Conservation (phyloP, 2,329 filamentous ascomycete genomes). For the Alternaria sp. region DNA sequence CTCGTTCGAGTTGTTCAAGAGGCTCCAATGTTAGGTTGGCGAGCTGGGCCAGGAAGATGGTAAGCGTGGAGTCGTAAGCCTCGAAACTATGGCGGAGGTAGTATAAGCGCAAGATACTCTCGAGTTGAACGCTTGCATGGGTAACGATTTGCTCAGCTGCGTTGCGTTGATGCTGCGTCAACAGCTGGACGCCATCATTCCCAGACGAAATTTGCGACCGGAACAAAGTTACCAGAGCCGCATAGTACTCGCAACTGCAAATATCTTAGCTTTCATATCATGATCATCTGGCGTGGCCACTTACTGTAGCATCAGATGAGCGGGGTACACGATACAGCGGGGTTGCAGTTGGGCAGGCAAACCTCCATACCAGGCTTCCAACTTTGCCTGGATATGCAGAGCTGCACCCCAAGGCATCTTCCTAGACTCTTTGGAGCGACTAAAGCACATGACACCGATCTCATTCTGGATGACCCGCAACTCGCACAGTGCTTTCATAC, state of each 20-base stretch:
- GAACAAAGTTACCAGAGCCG: constrained; percentile 4
- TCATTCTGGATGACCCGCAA: constrained; percentile 18
- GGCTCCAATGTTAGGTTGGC: constrained; percentile 8
- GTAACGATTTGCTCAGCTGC: background rate
- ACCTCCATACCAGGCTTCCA: constrained; percentile 12
- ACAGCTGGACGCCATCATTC: background rate
- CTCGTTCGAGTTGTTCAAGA: constrained; percentile 1
- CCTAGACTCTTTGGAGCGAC: background rate
- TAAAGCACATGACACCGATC: constrained; percentile 6
- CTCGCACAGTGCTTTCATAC: constrained; percentile 12
- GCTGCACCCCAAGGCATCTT: constrained; percentile 10
- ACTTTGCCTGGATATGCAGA: constrained; percentile 1
- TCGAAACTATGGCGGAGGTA: constrained; percentile 16
- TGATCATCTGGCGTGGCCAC: background rate
- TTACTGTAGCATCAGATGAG: constrained; percentile 20
- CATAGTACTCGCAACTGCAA: background rate
- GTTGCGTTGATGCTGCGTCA: background rate
- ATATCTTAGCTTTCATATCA: background rate
- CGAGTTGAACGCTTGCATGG: constrained; percentile 3
- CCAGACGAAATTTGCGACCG: background rate
- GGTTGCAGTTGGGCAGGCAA: constrained; percentile 7
- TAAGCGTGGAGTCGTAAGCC: constrained; percentile 2
- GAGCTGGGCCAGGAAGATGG: constrained; percentile 14
- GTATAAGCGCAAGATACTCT: constrained; percentile 11
- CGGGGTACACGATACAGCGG: constrained; percentile 10